Base-by-base conservation (phyloP, 257 asterid genomes). In the Coffea canephora region DNA sequence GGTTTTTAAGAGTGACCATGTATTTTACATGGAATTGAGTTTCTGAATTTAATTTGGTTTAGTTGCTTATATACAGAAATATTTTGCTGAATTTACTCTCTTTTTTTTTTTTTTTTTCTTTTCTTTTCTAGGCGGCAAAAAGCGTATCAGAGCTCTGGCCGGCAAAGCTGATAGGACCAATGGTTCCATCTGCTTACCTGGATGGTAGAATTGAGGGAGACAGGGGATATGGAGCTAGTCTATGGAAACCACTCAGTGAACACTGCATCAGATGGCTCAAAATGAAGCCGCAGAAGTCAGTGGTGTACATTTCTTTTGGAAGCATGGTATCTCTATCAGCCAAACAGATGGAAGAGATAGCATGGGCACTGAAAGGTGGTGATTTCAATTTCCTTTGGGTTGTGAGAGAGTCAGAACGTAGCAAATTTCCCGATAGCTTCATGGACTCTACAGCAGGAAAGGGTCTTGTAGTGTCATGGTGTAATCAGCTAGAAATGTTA, bases 391-490 rank as follows among this genome's bases (percentile, higher is more conserved):
- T 90, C 86, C 84, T 92, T 0, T 92, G 96, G 97, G 94, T 90
- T 0, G 88, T 92, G 18, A 80, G 94, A 48, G 93, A 90, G 13
- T 75, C 89, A 1, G 97, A 89, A 67, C 71, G 78, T 6, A n/a
- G 76, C 1, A 91, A 89, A 45, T 88, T 92, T 41, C 94, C 94
- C 0, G 4, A 80, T 0, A 76, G 67, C n/a, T 89, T 89, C 75
- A 5, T n/a, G 0, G 83, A 86, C 9, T 79, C 86, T 3, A 46
- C 79, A 25, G 19, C 62, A 11, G 89, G 79, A 0, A 84, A 82
- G 71, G 94, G 94, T 0, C 75, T 91, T 45, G 74, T 92, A n/a
- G 90, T 92, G 41, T 68, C 94, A 3, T 92, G 96, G 97, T 90
- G 96, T 80, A 89, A 91, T 34, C 97, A 92, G 50, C 91, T 92